These are phyloP conservation scores for Fusarium coicis DNA, from an alignment of 2,329 filamentous ascomycete species.

Conservation along the genomic window DNA sequence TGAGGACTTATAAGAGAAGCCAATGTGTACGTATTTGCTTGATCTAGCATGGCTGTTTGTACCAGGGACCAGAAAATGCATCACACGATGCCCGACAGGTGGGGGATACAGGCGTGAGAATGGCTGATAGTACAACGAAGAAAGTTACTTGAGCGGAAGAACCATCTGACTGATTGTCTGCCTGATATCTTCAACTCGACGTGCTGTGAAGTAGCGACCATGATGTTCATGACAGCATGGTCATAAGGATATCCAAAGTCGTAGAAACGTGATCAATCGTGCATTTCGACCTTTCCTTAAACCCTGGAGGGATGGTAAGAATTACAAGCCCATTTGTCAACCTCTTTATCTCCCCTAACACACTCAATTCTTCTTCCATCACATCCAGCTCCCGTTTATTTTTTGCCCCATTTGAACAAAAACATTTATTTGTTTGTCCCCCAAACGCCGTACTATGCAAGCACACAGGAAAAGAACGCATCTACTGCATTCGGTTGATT, in stretches of 20 bases:
- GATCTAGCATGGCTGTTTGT: conserved; percentile 23
- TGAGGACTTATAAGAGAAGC: conserved; percentile 23
- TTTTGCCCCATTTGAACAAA: conserved; percentile 46
- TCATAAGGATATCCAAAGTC: conserved; percentile 29
- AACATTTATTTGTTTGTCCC: conserved; percentile 45
- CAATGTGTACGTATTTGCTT: conserved; percentile 30
- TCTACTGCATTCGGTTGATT: conserved; percentile 57
- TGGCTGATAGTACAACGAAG: conserved; percentile 16
- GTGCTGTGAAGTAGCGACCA: conserved; percentile 20
- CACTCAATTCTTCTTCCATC: conserved; percentile 21
- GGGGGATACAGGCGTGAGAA: conserved; percentile 18
- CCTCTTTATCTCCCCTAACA: conserved; percentile 35
- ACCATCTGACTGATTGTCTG: conserved; percentile 33
- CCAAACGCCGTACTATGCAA: conserved; percentile 58
- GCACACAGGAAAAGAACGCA: conserved; percentile 51
- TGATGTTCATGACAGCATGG: conserved; percentile 37
- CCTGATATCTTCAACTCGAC: conserved; percentile 22
- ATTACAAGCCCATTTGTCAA: conserved; percentile 45
- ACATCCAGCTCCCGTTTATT: conserved; percentile 36
- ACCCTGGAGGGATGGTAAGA: conserved; percentile 47
- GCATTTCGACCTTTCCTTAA: conserved; percentile 43
- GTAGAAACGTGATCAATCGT: conserved; percentile 42
- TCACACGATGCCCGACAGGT: conserved; percentile 23
- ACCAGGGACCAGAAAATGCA: conserved; percentile 25
- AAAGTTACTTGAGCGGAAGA: conserved; percentile 39